These are phyloP conservation scores for Aspergillus taichungensis DNA, from an alignment of 495 filamentous ascomycete genomes.

Conservation along the genomic window DNA sequence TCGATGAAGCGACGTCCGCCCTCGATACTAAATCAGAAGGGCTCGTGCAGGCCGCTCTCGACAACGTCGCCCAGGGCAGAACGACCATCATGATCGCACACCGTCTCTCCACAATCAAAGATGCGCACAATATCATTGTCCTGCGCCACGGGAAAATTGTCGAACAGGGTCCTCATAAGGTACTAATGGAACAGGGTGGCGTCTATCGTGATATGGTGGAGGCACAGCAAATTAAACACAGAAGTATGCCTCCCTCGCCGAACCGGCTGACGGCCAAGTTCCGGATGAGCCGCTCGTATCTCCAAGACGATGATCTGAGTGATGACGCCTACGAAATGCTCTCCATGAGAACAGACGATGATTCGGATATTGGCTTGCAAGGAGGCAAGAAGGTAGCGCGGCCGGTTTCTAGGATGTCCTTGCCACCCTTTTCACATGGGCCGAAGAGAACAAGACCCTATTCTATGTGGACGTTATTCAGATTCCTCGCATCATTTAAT, in stretches of 20 bases:
- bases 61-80: constrained; percentile 71
- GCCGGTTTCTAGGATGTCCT: constrained; percentile 1
- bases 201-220: constrained; percentile 72
- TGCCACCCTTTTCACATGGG: background rate
- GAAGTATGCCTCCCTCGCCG: background rate
- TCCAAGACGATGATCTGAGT: background rate
- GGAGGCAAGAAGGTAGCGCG: background rate
- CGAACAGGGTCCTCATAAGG: constrained; percentile 75
- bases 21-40: constrained; percentile 92
- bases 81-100: constrained; percentile 97
- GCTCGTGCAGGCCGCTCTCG: constrained; percentile 85
- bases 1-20: constrained; percentile 94
- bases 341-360: background rate
- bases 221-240: constrained; percentile 67
- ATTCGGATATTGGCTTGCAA: constrained; percentile 5
- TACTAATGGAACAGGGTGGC: constrained; percentile 48
- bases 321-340: constrained; percentile 4
- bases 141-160: constrained; percentile 78
- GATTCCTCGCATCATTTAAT: constrained; percentile 78
- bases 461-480: constrained; percentile 71
- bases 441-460: constrained; percentile 37
- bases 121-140: constrained; percentile 91
- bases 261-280: background rate
- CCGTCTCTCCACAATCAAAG: constrained; percentile 84
- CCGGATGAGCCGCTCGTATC: background rate